Evolutionary conservation across 2,329 filamentous ascomycete genomes (phyloP).

Genomic region (Alternaria triticina): DNA sequence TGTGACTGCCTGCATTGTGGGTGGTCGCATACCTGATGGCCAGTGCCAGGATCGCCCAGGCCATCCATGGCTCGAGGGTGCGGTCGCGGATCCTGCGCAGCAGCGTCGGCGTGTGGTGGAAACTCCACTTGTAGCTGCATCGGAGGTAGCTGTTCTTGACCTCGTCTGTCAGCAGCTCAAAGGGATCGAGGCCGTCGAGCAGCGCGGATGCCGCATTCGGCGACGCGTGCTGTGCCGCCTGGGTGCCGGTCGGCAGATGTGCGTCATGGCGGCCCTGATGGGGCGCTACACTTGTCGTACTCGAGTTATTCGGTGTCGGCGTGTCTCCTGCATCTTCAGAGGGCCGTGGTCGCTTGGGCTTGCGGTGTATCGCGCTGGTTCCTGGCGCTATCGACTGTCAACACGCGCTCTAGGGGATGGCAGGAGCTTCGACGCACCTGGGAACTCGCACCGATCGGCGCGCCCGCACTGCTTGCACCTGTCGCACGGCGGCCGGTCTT

Average conservation of each 20-base stretch:
- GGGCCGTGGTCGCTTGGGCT: constrained; percentile 45
- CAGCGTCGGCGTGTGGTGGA: constrained; percentile 50
- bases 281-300: constrained; percentile 13
- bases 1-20: not conserved
- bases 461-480: constrained; percentile 45
- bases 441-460: constrained; percentile 37
- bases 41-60: constrained; percentile 52
- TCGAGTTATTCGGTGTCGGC: constrained; percentile 14
- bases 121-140: constrained; percentile 53
- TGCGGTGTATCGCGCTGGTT: constrained; percentile 46
- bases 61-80: constrained; percentile 48
- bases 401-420: not conserved
- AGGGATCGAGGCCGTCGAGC: constrained; percentile 46
- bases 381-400: constrained; percentile 40
- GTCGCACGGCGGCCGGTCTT: constrained; percentile 48
- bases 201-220: constrained; percentile 35
- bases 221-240: constrained; percentile 27
- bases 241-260: constrained; percentile 33
- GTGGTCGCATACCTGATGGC: constrained; percentile 42
- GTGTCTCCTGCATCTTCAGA: constrained; percentile 29
- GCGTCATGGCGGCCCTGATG: constrained; percentile 29
- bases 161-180: constrained; percentile 49
- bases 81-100: constrained; percentile 47
- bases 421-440: not conserved
- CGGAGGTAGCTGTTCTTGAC: constrained; percentile 51